Conservation (phyloP, 768 basidiomycete genomes). For the Erythrobasidium yunnanense region DNA sequence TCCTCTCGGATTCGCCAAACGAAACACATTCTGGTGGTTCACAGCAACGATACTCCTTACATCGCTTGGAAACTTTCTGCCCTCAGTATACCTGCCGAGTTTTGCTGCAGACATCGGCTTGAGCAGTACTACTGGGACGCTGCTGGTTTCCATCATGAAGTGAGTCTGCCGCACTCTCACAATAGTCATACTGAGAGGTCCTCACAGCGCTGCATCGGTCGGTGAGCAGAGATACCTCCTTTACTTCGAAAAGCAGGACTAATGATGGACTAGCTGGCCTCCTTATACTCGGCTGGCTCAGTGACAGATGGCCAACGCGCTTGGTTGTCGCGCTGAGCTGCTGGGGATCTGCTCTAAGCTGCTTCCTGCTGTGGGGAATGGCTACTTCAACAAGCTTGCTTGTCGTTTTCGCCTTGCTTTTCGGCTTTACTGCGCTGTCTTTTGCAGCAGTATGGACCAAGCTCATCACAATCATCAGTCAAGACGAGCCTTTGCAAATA, state of each 20-base stretch:
- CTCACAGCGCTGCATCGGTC: neutral
- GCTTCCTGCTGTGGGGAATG: conserved; percentile 8
- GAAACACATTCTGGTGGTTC: conserved; percentile 15
- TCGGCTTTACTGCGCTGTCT: conserved; percentile 13
- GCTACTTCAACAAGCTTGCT: neutral
- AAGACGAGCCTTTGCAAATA: neutral
- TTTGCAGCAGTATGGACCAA: conserved; percentile 19
- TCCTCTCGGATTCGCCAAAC: neutral
- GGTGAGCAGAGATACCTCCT: neutral
- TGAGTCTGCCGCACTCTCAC: neutral
- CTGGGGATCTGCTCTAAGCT: conserved; percentile 2
- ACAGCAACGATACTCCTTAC: neutral
- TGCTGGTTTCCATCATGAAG: conserved; percentile 5
- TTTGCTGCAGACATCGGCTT: conserved; percentile 12
- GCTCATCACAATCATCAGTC: neutral
- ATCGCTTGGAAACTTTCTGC: conserved; percentile 5
- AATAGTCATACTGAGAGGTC: too few species aligned
- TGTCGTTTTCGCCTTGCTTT: conserved; percentile 3
- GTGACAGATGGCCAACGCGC: conserved; percentile 3
- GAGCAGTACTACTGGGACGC: neutral
- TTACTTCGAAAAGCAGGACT: too few species aligned
- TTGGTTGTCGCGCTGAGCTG: conserved; percentile 1
- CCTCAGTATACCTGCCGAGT: conserved; percentile 2
- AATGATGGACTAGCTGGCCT: neutral
- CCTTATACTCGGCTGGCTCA: neutral